These are phyloP conservation scores for Coleophoma crateriformis DNA, from an alignment of 2,329 filamentous ascomycete genomes.

Conservation along the genomic window DNA sequence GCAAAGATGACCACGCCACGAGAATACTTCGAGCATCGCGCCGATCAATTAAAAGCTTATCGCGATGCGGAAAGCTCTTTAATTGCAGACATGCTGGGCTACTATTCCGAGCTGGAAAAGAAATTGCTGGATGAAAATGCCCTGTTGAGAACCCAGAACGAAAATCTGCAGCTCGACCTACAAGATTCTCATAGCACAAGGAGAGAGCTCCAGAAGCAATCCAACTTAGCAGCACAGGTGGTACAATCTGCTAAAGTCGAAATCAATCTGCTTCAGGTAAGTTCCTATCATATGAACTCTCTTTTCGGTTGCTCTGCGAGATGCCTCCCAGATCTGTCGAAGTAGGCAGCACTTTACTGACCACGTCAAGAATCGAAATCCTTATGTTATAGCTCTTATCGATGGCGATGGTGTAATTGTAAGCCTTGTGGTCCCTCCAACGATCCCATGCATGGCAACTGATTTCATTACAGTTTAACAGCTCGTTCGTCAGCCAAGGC, in stretches of 20 bases:
- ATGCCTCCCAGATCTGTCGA: too few species aligned
- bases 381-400: slow-evolving; percentile 55
- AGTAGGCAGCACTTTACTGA: background rate
- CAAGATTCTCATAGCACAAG: slow-evolving; percentile 41
- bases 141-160: slow-evolving; percentile 34
- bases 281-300: too few species aligned
- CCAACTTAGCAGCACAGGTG: background rate
- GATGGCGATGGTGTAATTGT: slow-evolving; percentile 60
- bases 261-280: too few species aligned
- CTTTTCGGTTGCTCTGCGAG: too few species aligned
- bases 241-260: too few species aligned
- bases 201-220: slow-evolving; percentile 43
- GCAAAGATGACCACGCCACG: too few species aligned
- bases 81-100: too few species aligned
- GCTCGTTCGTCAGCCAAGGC: slow-evolving; percentile 47
- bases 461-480: slow-evolving; percentile 44
- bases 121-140: slow-evolving; percentile 32
- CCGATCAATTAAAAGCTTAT: too few species aligned
- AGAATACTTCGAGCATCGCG: too few species aligned
- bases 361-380: slow-evolving; percentile 35
- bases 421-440: slow-evolving; percentile 16
- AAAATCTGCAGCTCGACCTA: slow-evolving; percentile 43
- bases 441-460: slow-evolving; percentile 10
- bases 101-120: too few species aligned
- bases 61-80: too few species aligned